phyloP scores from a whole-genome alignment of 176 grass and related monocot species.

The Triticum monococcum region DNA sequence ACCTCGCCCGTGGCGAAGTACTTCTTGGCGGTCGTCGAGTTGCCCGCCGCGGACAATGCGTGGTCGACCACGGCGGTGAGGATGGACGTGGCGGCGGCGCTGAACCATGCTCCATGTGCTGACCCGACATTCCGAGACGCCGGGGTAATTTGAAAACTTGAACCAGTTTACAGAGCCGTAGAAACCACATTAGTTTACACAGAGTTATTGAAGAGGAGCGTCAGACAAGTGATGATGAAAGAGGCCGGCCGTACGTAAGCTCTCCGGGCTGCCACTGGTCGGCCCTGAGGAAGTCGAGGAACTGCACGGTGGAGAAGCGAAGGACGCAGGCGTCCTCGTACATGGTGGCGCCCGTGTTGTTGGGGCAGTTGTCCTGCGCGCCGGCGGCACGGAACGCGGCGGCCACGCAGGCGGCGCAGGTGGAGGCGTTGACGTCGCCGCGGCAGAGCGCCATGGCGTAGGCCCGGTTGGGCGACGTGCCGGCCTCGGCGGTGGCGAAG shows the following conservation, averaged over 20 bases:
- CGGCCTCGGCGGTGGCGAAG: conserved; percentile 27
- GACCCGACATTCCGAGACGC: neutral
- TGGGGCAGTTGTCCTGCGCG: neutral
- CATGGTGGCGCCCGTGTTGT: conserved; percentile 4
- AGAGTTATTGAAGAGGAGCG: too few species aligned
- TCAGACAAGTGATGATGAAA: too few species aligned
- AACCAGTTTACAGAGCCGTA: neutral
- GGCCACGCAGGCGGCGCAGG: conserved; percentile 42
- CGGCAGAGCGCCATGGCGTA: conserved; percentile 56
- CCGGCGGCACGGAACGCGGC: neutral
- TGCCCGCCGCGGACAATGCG: neutral
- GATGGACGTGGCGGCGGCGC: conserved; percentile 1
- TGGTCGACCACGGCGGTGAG: conserved; percentile 16
- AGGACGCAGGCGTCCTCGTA: conserved; percentile 42
- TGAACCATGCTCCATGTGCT: conserved; percentile 15
- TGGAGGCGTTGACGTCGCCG: conserved; percentile 41
- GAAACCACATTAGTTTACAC: neutral
- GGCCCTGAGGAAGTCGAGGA: neutral
- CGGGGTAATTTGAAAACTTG: neutral
- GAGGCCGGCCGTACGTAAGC: neutral
- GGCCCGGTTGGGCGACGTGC: conserved; percentile 11
- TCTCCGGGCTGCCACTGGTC: conserved; percentile 20
- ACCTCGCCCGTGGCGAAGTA: conserved; percentile 42
- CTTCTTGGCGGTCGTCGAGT: conserved; percentile 31
- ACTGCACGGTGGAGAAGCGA: conserved; percentile 42